phyloP scores from a whole-genome alignment of 208 protist species.

The Phytomonas francai region DNA sequence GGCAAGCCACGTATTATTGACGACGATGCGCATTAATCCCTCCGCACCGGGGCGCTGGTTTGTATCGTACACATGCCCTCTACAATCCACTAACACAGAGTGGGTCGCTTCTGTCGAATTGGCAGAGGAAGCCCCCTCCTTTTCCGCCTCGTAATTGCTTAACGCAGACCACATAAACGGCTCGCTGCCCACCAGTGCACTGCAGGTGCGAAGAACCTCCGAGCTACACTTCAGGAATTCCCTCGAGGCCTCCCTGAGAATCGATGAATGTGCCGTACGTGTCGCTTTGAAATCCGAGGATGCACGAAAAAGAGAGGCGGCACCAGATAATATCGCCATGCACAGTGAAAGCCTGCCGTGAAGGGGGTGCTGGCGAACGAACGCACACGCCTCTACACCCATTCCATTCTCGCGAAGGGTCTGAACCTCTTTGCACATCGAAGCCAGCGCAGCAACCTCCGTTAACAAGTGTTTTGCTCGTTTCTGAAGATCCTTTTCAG shows the following conservation, averaged over 20 bases:
- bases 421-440: conserved; percentile 22
- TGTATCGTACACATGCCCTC: conserved; percentile 78
- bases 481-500: conserved; percentile 17
- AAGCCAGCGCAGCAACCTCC: conserved; percentile 16
- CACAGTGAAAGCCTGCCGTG: conserved; percentile 71
- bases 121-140: not conserved
- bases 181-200: conserved; percentile 28
- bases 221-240: conserved; percentile 38
- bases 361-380: conserved; percentile 46
- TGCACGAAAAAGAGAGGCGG: not conserved
- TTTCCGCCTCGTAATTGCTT: not conserved
- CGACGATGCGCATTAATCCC: conserved; percentile 60
- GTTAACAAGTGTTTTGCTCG: conserved; percentile 14
- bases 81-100: conserved; percentile 71
- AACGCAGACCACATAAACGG: conserved; percentile 8
- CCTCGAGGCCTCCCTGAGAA: conserved; percentile 19
- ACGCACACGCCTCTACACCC: conserved; percentile 23
- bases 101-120: conserved; percentile 4
- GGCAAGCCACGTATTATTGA: conserved; percentile 88
- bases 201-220: conserved; percentile 32
- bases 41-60: conserved; percentile 30
- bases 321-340: conserved; percentile 28
- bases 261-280: conserved; percentile 4
- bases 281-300: not conserved
- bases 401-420: conserved; percentile 16